A percentile compares a stretch with the other conserved stretches of the same genome.
Evolutionary conservation across 352 stramenopile genomes (phyloP).

Genomic region (Stramenopiles sp.): DNA sequence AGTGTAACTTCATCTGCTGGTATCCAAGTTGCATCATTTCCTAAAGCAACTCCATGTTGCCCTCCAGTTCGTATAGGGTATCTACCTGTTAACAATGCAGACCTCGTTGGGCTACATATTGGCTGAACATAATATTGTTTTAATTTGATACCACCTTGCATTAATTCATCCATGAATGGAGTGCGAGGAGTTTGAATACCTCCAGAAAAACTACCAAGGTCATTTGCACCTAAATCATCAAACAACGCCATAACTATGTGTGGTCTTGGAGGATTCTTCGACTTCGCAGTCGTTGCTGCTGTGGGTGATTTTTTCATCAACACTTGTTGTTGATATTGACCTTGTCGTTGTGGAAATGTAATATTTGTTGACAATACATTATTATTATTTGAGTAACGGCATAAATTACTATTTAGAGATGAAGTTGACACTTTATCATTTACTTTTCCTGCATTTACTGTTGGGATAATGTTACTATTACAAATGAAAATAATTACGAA

Average conservation of each 20-base stretch:
- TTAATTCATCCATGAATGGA: conserved; percentile 9
- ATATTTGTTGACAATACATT: too few relatives aligned
- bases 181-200: not conserved
- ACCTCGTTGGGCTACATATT: not conserved
- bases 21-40: conserved; percentile 10
- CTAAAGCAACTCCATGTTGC: not conserved
- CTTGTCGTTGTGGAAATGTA: too few relatives aligned
- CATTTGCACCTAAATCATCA: not conserved
- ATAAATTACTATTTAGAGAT: too few relatives aligned
- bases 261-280: not conserved
- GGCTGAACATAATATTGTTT: conserved; percentile 11
- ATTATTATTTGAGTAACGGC: too few relatives aligned
- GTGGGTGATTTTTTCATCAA: too few relatives aligned
- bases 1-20: conserved; percentile 23
- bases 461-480: too few relatives aligned
- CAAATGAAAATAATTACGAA: too few relatives aligned
- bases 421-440: too few relatives aligned
- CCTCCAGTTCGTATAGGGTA: conserved; percentile 5
- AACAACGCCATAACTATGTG: not conserved
- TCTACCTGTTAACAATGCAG: conserved; percentile 2
- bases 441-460: too few relatives aligned
- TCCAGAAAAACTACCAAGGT: not conserved
- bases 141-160: not conserved
- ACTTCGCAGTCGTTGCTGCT: too few relatives aligned
- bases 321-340: too few relatives aligned